Evolutionary conservation across 208 protist species (phyloP), one percentile per base, ranked within the genome.

Genomic region (Trypanosoma theileri): DNA sequence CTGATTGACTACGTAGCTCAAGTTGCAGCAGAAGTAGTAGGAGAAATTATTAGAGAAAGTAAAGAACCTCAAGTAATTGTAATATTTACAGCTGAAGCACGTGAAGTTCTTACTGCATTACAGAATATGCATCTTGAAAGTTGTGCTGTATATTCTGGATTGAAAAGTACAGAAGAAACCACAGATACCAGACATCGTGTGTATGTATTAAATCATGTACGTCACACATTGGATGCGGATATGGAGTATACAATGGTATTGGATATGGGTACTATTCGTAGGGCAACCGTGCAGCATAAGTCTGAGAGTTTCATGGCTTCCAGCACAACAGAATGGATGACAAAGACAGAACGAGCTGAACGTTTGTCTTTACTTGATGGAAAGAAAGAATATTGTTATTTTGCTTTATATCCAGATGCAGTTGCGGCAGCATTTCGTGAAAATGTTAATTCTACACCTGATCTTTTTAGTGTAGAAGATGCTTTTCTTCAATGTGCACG

Each of bases 401-500:
- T 96, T 81, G 64, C 81, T 52, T 72, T 96, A 21, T 94, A 88
- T 66, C 80, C 85, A 14, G 72, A 79, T 28, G 76, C 74, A 16
- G 86, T 82, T 51, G 74, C 71, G 48, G 68, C 64, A n/a, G 63
- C 75, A 19, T 82, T 95, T 63, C 62, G 62, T 12, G 74, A 71
- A 31, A 79, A 78, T 31, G 74, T 74, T 40, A 51, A 63, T 13
- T 59, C 48, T 35, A 4, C 64, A 41, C 61, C 58, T 42, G 64
- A 76, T 58, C 64, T 90, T 24, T 83, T 76, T 58, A 71, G 79
- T 53, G 73, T 88, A 12, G 91, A 96, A 74, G 75, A 84, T 50
- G 91, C 84, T 19, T 76, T 96, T 62, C 70, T 93, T 64, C 88
- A 94, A 66, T 91, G 86, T 72, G 77, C 78, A 17, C 84, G 88